These are phyloP conservation scores for Fusarium secorum DNA, from an alignment of 2,329 filamentous ascomycete species.

Conservation along the genomic window DNA sequence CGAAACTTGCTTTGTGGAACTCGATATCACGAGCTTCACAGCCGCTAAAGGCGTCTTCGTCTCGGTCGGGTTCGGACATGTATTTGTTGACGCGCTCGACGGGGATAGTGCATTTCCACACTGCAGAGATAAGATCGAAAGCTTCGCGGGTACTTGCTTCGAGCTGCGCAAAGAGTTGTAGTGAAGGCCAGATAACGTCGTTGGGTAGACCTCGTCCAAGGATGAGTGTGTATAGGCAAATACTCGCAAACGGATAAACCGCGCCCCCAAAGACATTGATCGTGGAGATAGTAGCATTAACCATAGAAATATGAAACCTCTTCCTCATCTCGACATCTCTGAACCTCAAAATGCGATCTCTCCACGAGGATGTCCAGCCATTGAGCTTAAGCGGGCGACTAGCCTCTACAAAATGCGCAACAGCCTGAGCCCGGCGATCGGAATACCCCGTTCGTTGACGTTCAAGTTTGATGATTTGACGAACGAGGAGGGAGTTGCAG, in stretches of 20 bases:
- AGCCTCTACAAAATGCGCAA: slow-evolving; percentile 86
- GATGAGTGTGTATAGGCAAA: slow-evolving; percentile 80
- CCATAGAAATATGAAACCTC: slow-evolving; percentile 48
- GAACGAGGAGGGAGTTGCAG: slow-evolving; percentile 73
- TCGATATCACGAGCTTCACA: slow-evolving; percentile 52
- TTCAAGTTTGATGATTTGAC: slow-evolving; percentile 72
- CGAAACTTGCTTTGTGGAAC: slow-evolving; percentile 73
- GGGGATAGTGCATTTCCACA: slow-evolving; percentile 85
- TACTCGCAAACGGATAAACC: slow-evolving; percentile 80
- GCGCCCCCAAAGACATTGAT: slow-evolving; percentile 76
- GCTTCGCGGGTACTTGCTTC: slow-evolving; percentile 77
- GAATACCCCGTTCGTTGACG: slow-evolving; percentile 75
- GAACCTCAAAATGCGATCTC: slow-evolving; percentile 48
- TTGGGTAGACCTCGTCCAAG: slow-evolving; percentile 74
- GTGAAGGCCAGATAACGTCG: slow-evolving; percentile 85
- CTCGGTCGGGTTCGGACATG: slow-evolving; percentile 85
- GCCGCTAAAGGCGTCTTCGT: slow-evolving; percentile 54
- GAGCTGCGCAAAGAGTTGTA: slow-evolving; percentile 81
- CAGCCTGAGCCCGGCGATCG: slow-evolving; percentile 79
- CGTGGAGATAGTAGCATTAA: slow-evolving; percentile 64
- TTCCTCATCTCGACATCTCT: slow-evolving; percentile 49
- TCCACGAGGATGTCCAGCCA: slow-evolving; percentile 51
- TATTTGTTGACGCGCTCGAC: slow-evolving; percentile 84
- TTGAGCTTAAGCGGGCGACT: slow-evolving; percentile 70
- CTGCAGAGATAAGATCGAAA: slow-evolving; percentile 75